Evolutionary conservation across 345 rosid genomes (phyloP).

Genomic region (Syzygium oleosum): DNA sequence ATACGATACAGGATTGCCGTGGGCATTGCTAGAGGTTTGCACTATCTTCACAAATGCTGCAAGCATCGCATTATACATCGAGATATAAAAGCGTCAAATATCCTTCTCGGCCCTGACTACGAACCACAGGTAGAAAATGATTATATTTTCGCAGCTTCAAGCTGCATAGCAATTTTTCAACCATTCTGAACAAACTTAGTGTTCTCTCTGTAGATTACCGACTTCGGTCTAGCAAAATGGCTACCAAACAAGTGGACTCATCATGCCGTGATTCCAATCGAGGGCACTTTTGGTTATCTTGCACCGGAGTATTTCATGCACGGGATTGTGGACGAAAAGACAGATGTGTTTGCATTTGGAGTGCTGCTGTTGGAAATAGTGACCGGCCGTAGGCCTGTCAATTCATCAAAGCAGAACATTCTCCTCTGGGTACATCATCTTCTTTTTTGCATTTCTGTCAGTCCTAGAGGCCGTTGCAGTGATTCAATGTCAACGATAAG

Average conservation of each 20-base stretch:
- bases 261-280: conserved; percentile 82
- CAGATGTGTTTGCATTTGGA: conserved; percentile 84
- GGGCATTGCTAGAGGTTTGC: conserved; percentile 81
- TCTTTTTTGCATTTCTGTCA: background rate
- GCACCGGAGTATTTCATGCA: conserved; percentile 97
- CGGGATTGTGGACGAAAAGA: conserved; percentile 91
- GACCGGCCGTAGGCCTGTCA: conserved; percentile 71
- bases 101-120: conserved; percentile 79
- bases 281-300: conserved; percentile 95
- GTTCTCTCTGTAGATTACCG: conserved; percentile 48
- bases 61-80: conserved; percentile 87
- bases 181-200: background rate
- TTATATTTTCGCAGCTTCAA: background rate
- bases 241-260: conserved; percentile 91
- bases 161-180: background rate
- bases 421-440: conserved; percentile 58
- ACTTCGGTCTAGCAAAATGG: conserved; percentile 97
- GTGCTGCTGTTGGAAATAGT: conserved; percentile 80
- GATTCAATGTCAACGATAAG: background rate
- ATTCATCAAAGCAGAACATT: conserved; percentile 67
- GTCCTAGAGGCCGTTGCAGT: background rate
- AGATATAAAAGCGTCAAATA: conserved; percentile 87
- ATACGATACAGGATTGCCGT: conserved; percentile 61
- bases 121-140: conserved; percentile 66
- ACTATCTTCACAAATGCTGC: conserved; percentile 86